Percentiles rank a stretch among this genome's conserved stretches.
These are phyloP conservation scores for Colletotrichum melonis DNA, from an alignment of 2,329 filamentous ascomycete genomes.

Conservation along the genomic window DNA sequence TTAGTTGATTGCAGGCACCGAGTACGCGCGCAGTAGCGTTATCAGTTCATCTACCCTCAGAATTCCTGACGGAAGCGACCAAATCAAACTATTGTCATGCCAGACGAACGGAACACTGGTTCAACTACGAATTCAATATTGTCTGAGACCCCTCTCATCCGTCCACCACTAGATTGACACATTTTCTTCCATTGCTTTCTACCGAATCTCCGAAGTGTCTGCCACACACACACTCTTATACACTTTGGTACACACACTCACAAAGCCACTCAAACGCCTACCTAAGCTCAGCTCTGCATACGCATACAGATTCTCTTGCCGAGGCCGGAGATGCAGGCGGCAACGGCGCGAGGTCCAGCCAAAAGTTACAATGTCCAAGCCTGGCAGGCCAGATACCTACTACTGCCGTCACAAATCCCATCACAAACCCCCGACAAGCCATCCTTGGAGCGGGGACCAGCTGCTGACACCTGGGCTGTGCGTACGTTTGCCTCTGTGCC, in stretches of 20 bases:
- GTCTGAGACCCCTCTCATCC: conserved; percentile 26
- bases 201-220: conserved; percentile 23
- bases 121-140: conserved; percentile 20
- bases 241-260: not conserved
- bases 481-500: conserved; percentile 14
- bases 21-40: not conserved
- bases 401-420: not conserved
- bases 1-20: not conserved
- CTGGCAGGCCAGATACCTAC: conserved; percentile 15
- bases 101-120: conserved; percentile 7
- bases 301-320: conserved; percentile 25
- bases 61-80: conserved; percentile 22
- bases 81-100: conserved; percentile 20
- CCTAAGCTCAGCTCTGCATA: conserved; percentile 29
- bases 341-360: conserved; percentile 28
- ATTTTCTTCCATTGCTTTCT: conserved; percentile 26
- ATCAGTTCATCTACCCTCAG: not conserved
- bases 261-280: not conserved
- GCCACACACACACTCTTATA: not conserved
- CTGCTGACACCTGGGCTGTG: conserved; percentile 32
- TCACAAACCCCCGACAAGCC: not conserved
- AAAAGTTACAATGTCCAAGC: conserved; percentile 18
- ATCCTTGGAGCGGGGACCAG: conserved; percentile 25
- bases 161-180: not conserved
- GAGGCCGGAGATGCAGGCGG: conserved; percentile 34